phyloP scores from a whole-genome alignment of 2,329 filamentous ascomycete genomes.

The Keithomyces neogunnii region DNA sequence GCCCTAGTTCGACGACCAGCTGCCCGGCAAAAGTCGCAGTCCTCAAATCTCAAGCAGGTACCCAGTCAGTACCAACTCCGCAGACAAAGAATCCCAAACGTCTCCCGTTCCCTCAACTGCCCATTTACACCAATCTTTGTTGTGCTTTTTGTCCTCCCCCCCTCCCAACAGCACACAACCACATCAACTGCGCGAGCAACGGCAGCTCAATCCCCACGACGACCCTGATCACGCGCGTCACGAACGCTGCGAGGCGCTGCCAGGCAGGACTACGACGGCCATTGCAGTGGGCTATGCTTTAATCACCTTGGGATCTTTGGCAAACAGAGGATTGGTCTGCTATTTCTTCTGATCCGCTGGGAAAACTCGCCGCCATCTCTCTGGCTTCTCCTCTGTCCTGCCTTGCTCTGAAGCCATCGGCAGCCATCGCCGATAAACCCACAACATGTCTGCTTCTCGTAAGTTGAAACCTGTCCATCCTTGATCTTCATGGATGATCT shows the following conservation, averaged over 20 bases:
- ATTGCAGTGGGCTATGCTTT: constrained; percentile 10
- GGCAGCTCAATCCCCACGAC: neutral
- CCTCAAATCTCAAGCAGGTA: too few relatives aligned
- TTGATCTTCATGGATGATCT: neutral
- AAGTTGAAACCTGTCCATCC: constrained; percentile 4
- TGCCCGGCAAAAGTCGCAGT: neutral
- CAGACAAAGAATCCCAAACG: too few relatives aligned
- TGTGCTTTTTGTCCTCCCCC: neutral
- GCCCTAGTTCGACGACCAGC: constrained; percentile 2
- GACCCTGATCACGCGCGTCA: neutral
- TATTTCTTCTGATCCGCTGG: neutral
- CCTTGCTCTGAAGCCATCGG: neutral
- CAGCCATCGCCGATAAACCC: neutral
- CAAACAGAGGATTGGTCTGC: neutral
- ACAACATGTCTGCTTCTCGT: constrained; percentile 16
- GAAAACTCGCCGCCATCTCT: neutral
- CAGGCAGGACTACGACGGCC: neutral
- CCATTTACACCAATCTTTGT: neutral
- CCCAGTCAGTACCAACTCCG: too few relatives aligned
- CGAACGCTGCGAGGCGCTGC: neutral
- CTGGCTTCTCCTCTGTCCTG: neutral
- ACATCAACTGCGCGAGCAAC: neutral
- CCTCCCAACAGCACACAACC: neutral
- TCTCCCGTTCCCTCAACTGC: neutral
- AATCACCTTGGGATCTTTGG: constrained; percentile 1